Evolutionary conservation across 208 protist species (phyloP), one percentile per base, ranked within the genome.

Genomic region (Wallacemonas sp.): DNA sequence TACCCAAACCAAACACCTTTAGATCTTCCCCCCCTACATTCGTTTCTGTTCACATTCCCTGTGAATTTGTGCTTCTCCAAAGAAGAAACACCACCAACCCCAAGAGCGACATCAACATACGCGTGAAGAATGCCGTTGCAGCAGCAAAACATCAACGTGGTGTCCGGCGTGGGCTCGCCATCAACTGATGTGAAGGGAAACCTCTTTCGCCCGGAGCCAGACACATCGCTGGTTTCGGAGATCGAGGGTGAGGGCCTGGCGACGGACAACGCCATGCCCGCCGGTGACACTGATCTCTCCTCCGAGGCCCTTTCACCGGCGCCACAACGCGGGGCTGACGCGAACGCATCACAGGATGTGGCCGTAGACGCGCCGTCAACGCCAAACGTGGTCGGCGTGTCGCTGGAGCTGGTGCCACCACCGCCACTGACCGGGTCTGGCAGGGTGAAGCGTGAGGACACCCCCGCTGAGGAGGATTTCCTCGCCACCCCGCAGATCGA

Each of bases 11-110:
- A 17, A 8, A 16, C 56, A 14, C 27, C 32, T 61, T 56, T 62
- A 41, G 36, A 41, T 58, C 57, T 65, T 43, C 47, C 38, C 55
- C 29, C 41, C 6, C 36, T 14, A 41, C 14, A 41, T 14, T 17
- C 36, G 14, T 41, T 41, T 14, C 36, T 41, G 48, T 68, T n/a
- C n/a, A n/a, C n/a, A n/a, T n/a, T n/a, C n/a, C n/a, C n/a, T n/a
- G n/a, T n/a, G n/a, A n/a, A n/a, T n/a, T n/a, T n/a, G n/a, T n/a
- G n/a, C n/a, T n/a, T n/a, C n/a, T n/a, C n/a, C n/a, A n/a, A n/a
- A n/a, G n/a, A n/a, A n/a, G n/a, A n/a, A n/a, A n/a, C n/a, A n/a
- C n/a, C n/a, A n/a, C n/a, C n/a, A n/a, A n/a, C n/a, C n/a, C n/a
- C n/a, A n/a, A n/a, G n/a, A n/a, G n/a, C n/a, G n/a, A n/a, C n/a